Evolutionary conservation across 345 rosid genomes (phyloP), one percentile per base, ranked within the genome.

Genomic region (Eucalyptus regnans): DNA sequence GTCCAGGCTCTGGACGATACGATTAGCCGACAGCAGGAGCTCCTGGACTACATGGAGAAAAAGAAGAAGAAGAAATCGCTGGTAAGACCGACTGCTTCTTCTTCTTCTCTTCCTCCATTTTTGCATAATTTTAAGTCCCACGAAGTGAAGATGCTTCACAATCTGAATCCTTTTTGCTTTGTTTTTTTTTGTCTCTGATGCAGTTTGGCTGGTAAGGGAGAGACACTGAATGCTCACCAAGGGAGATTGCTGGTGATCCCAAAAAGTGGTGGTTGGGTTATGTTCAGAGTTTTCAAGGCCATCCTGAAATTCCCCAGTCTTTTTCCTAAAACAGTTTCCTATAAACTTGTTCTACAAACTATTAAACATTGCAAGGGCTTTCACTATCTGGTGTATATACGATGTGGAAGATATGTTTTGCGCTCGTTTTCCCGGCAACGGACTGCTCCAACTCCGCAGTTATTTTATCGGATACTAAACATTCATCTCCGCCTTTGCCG

Each of bases 1-100:
- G 60, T 88, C 81, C 93, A 97, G 99, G 98, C 98, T 51, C 91
- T 97, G 88, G 99, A 96, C 83, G 98, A 97, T 13, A 93, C 99
- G 7, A 91, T 95, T 79, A 58, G 94, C 50, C 95, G 92, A 85
- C 99, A 96, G 87, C 96, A 94, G 87, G 98, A 97, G 89, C 94
- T 97, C 10, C 54, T 94, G 60, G 96, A 96, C 23, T 96, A 96
- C 91, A 90, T 97, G 31, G 97, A 96, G 62, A 96, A 96, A 87
- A 97, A 97, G 94, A 97, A 97, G 93, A 96, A 95, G 91, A 96
- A 95, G 92, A 97, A 95, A 94, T 96, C 49, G 13, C 89, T 88
- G 89, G 89, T 88, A 88, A 44, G 76, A 29, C 68, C 22, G 48
- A 6, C 58, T 7, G 41, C 86, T 27, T 17, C 56, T 50, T 29